phyloP scores from a whole-genome alignment of 169 alveolate species.

The Eimeria necatrix region DNA sequence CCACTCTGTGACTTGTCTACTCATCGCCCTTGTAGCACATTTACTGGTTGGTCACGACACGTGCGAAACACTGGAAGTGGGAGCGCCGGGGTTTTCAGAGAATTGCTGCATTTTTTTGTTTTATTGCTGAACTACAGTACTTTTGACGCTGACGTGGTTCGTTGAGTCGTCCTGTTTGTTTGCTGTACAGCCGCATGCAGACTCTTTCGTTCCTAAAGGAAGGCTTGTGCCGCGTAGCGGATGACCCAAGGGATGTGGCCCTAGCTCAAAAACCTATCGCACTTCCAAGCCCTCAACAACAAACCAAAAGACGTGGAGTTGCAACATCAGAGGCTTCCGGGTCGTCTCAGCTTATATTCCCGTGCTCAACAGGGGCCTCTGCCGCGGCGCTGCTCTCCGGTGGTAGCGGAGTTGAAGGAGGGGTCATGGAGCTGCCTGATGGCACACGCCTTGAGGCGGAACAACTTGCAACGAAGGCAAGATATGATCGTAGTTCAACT shows the following conservation, averaged over 20 bases:
- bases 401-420: conserved; percentile 57
- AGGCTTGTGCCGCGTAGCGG: conserved; percentile 75
- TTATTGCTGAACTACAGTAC: neutral
- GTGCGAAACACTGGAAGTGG: too few species aligned
- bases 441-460: conserved; percentile 81
- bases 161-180: neutral
- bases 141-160: neutral
- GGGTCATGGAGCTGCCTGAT: conserved; percentile 83
- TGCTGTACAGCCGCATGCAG: conserved; percentile 75
- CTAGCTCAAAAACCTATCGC: conserved; percentile 43
- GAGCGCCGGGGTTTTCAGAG: too few species aligned
- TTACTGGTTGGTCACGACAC: too few species aligned
- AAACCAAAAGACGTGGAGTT: conserved; percentile 69
- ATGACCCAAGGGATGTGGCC: conserved; percentile 73
- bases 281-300: conserved; percentile 72
- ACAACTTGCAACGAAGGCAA: conserved; percentile 76
- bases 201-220: conserved; percentile 69
- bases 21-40: too few species aligned
- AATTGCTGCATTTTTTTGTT: too few species aligned
- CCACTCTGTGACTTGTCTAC: too few species aligned
- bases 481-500: neutral
- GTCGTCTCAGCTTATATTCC: conserved; percentile 53
- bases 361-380: conserved; percentile 52
- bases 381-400: conserved; percentile 61
- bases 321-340: conserved; percentile 35